Base-by-base conservation (phyloP, 495 filamentous ascomycete species). In the Penicillium chermesinum region DNA sequence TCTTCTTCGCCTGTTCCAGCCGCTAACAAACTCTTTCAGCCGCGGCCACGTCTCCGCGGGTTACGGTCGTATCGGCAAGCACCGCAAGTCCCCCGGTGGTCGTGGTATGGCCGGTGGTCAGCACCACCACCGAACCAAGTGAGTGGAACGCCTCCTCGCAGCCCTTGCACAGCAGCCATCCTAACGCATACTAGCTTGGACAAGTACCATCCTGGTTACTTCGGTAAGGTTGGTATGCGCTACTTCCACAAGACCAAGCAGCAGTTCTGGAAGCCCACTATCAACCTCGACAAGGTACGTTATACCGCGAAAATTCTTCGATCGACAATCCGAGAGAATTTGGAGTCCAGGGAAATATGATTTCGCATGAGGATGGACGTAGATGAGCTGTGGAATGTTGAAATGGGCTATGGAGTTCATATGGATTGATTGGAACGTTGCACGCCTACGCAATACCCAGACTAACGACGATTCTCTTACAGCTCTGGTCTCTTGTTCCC, bases 181-280 rank as follows among this genome's bases (percentile, higher is more conserved):
- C 25, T 30, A 30, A 30, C 25, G 25, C 25, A 30, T 10, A 30
- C 4, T 10, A 30, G 25, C 77, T 75, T 95, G 60, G 89, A 95
- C 75, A 93, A 93, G 75, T 91, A 87, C 84, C 87, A 91, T 74
- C 87, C 87, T 15, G 88, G 88, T 85, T 95, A 94, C 85, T 96
- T 95, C 75, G 90, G 90, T 73, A 96, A 95, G 78, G 89, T 95
- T 52, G 89, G 89, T 78, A 96, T 95, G 90, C 76, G 90, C 55
- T 89, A 93, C 79, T 79, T 94, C 85, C 89, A 94, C 79, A 88
- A 88, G 77, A 80, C 83, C 65, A 76, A 81, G 59, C 88, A 88
- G 77, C 84, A 89, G 57, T 88, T 87, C 81, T 96, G 90, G 90
- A 93, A 89, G 74, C 88, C 88, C 54, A 78, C 83, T 43, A 81